Percentiles rank a stretch among this genome's conserved stretches.
phyloP scores from a whole-genome alignment of 2,329 filamentous ascomycete genomes.

The Cladosporium austrohemisphaericum region DNA sequence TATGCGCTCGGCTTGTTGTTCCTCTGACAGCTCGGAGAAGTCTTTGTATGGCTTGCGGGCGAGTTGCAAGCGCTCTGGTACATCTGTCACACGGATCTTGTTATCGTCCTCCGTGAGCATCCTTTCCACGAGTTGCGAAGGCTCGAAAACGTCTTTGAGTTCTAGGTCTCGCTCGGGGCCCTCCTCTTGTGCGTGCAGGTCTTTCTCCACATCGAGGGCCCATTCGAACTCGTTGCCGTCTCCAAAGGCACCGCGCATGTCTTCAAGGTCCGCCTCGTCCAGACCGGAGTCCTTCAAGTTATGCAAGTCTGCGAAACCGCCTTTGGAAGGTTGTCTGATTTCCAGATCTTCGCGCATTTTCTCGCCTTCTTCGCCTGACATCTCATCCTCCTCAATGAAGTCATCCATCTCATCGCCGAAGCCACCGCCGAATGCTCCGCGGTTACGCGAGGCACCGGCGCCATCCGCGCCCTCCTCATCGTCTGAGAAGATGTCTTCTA shows the following conservation, averaged over 20 bases:
- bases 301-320: constrained; percentile 66
- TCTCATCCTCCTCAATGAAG: constrained; percentile 96
- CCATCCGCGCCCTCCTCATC: constrained; percentile 70
- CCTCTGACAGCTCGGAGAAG: constrained; percentile 66
- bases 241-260: constrained; percentile 94
- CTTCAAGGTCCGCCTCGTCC: constrained; percentile 87
- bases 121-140: constrained; percentile 88
- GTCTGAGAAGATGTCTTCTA: constrained; percentile 92
- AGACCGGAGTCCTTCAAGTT: constrained; percentile 63
- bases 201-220: constrained; percentile 83
- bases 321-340: constrained; percentile 74
- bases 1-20: constrained; percentile 60
- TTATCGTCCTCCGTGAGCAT: constrained; percentile 96
- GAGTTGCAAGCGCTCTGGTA: constrained; percentile 91
- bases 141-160: constrained; percentile 97
- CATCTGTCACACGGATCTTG: constrained; percentile 78
- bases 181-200: constrained; percentile 72
- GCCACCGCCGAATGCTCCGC: constrained; percentile 40
- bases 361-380: constrained; percentile 76
- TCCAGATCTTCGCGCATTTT: constrained; percentile 80
- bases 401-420: constrained; percentile 77
- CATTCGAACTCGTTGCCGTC: constrained; percentile 95
- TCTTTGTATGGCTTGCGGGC: constrained; percentile 85
- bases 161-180: constrained; percentile 80
- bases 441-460: constrained; percentile 40